phyloP scores from a whole-genome alignment of 164 flowering plant genomes.

The Santalum album region DNA sequence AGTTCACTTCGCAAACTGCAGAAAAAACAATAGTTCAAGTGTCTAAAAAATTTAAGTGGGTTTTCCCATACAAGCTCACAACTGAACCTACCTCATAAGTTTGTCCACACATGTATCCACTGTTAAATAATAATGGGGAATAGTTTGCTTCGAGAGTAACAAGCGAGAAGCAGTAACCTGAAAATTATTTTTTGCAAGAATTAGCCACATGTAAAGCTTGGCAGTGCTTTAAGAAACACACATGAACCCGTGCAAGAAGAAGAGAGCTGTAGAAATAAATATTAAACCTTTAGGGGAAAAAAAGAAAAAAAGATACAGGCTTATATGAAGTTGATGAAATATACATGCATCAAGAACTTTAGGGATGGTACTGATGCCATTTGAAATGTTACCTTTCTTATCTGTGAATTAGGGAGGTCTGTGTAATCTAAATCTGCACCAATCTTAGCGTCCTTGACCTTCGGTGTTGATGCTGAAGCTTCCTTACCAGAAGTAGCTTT shows the following conservation, averaged over 20 bases:
- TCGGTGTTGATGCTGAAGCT: conserved; percentile 29
- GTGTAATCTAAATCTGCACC: conserved; percentile 44
- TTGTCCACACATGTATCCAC: conserved; percentile 88
- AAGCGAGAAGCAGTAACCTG: conserved; percentile 91
- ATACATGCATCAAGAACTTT: background rate
- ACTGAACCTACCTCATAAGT: conserved; percentile 66
- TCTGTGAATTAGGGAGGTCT: conserved; percentile 81
- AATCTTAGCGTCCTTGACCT: conserved; percentile 26
- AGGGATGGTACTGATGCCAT: background rate
- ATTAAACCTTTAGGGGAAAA: background rate
- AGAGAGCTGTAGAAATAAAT: background rate
- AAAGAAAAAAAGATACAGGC: background rate
- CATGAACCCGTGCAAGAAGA: no score
- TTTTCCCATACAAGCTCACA: no score
- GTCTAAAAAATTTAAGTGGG: no score
- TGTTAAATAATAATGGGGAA: conserved; percentile 92
- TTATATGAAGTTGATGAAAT: background rate
- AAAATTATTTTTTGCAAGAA: conserved; percentile 7
- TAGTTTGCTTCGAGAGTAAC: conserved; percentile 83
- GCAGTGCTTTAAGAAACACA: conserved; percentile 1
- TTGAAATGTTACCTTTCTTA: conserved; percentile 58
- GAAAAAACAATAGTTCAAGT: background rate
- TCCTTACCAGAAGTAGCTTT: conserved; percentile 44
- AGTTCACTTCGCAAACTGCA: conserved; percentile 69
- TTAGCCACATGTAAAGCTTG: background rate